Evolutionary conservation across 768 basidiomycete species (phyloP).

Genomic region (Suillus sp.): DNA sequence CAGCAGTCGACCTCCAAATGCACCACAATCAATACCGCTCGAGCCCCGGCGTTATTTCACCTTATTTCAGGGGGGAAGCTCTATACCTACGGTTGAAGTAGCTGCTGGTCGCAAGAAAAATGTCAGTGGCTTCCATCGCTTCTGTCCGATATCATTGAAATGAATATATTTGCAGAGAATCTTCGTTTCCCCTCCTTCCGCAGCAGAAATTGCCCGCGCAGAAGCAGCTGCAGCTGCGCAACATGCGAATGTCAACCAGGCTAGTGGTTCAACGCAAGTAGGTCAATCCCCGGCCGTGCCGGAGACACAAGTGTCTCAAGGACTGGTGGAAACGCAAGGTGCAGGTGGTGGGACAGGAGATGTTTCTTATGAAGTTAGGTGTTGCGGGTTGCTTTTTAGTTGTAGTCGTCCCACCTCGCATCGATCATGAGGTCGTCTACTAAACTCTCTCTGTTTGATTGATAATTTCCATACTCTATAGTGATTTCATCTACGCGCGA

Average conservation of each 20-base stretch:
- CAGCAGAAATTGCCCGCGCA: not conserved
- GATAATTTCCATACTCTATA: too few species aligned
- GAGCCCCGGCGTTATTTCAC: too few species aligned
- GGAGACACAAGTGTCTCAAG: not conserved
- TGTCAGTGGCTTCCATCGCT: not conserved
- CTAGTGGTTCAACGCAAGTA: not conserved
- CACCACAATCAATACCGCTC: too few species aligned
- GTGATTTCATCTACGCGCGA: too few species aligned
- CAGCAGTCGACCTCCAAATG: too few species aligned
- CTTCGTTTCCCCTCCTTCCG: not conserved
- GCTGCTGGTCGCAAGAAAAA: not conserved
- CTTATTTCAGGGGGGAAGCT: too few species aligned
- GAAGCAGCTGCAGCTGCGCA: not conserved
- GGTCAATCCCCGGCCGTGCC: not conserved
- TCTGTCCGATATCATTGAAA: not conserved
- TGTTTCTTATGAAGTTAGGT: not conserved
- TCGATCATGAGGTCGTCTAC: not conserved
- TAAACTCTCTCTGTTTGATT: not conserved
- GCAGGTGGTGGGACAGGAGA: not conserved
- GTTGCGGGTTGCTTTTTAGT: not conserved
- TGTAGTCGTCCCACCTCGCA: not conserved
- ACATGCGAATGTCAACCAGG: not conserved
- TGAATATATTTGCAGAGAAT: not conserved
- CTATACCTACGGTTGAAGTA: too few species aligned
- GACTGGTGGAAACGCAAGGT: not conserved